These are phyloP conservation scores for Teunomyces tritomae DNA, from an alignment of 805 yeast genomes.

Conservation along the genomic window DNA sequence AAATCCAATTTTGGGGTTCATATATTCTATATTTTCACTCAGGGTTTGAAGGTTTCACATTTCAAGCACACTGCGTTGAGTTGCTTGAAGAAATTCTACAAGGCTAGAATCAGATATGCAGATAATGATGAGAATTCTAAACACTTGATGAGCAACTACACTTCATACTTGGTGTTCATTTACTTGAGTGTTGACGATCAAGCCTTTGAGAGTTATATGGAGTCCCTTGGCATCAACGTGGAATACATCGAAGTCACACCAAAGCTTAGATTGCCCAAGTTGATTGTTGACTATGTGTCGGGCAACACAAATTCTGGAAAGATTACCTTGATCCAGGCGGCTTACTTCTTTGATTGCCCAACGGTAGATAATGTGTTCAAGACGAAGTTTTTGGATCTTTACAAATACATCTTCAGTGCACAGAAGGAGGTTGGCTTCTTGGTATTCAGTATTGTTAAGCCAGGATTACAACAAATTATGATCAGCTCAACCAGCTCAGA, in stretches of 20 bases:
- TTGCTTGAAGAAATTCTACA: constrained; percentile 43
- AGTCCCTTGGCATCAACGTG: constrained; percentile 18
- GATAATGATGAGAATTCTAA: constrained; percentile 10
- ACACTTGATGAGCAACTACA: constrained; percentile 2
- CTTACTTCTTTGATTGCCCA: constrained; percentile 28
- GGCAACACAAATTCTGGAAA: constrained; percentile 17
- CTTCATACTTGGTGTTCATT: constrained; percentile 27
- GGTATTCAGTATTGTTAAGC: constrained; percentile 31
- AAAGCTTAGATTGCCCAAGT: constrained; percentile 23
- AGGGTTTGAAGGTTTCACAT: constrained; percentile 60
- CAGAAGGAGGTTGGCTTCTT: constrained; percentile 20
- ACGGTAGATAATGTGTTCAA: constrained; percentile 29
- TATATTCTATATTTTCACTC: constrained; percentile 46
- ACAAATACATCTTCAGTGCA: constrained; percentile 21
- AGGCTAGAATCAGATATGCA: constrained; percentile 35
- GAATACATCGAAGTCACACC: constrained; percentile 8
- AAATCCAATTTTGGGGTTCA: constrained; percentile 51
- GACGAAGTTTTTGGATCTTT: constrained; percentile 28
- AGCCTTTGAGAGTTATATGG: constrained; percentile 21
- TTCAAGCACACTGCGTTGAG: constrained; percentile 49
- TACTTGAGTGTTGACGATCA: constrained; percentile 27
- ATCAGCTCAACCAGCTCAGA: constrained; percentile 27
- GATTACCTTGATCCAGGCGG: constrained; percentile 27
- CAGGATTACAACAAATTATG: constrained; percentile 24
- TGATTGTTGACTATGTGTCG: constrained; percentile 25